These are phyloP conservation scores for Clonostachys byssicola DNA, from an alignment of 2,329 filamentous ascomycete genomes.

Conservation along the genomic window DNA sequence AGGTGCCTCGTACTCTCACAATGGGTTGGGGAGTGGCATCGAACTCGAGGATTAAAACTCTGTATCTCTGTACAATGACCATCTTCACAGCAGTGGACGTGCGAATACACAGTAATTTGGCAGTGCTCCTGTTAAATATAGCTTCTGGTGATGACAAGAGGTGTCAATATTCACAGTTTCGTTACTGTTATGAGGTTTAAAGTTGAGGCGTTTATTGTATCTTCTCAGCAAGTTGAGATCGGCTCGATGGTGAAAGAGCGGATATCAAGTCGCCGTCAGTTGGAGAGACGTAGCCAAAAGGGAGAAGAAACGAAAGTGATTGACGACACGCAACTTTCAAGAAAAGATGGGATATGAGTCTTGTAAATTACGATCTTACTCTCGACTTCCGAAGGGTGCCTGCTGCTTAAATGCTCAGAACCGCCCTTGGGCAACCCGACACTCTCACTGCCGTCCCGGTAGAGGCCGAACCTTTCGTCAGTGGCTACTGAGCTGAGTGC, in stretches of 20 bases:
- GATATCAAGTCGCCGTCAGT: no score
- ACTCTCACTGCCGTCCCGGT: no score
- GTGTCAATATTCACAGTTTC: background rate
- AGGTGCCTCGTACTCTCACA: constrained; percentile 15
- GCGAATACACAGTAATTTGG: background rate
- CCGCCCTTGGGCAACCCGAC: no score
- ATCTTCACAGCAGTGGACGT: background rate
- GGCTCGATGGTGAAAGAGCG: background rate
- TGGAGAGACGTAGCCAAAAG: no score
- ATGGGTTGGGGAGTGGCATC: constrained; percentile 22
- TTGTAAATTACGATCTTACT: no score
- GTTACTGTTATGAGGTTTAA: background rate
- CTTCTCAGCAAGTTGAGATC: background rate
- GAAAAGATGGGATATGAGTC: no score
- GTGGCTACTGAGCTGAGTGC: no score
- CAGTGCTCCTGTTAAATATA: background rate
- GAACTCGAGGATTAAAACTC: constrained; percentile 20
- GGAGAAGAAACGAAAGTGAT: no score
- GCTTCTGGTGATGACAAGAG: background rate
- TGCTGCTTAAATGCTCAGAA: no score
- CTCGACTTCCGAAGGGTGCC: no score
- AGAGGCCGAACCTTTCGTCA: no score
- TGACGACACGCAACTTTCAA: no score
- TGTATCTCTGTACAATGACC: constrained; percentile 1
- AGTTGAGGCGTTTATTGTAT: background rate